Evolutionary conservation across 148 eudicot species (phyloP).

Genomic region (Fagopyrum esculentum): DNA sequence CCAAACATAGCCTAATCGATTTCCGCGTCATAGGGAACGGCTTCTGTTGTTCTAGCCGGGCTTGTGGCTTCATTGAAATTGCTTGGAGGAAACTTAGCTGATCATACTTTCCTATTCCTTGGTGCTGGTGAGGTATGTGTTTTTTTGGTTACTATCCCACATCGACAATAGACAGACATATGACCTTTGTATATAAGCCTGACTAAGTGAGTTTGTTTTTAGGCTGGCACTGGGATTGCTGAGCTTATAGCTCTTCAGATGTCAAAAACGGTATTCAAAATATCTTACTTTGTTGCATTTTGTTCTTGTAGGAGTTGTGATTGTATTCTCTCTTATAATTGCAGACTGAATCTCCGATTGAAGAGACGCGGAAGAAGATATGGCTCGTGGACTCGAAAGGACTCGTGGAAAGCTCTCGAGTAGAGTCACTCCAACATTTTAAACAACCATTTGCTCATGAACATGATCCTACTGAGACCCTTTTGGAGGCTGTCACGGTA

Average conservation of each 20-base stretch:
- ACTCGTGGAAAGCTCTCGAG: conserved; percentile 64
- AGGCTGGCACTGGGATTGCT: conserved; percentile 98
- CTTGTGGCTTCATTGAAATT: conserved; percentile 59
- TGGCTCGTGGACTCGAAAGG: conserved; percentile 99
- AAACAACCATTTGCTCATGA: conserved; percentile 90
- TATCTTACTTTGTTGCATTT: neutral
- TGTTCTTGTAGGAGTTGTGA: neutral
- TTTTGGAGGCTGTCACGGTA: conserved; percentile 77
- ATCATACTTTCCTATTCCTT: conserved; percentile 77
- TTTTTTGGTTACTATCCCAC: too few species aligned
- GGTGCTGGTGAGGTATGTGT: conserved; percentile 59
- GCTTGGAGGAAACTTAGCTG: conserved; percentile 70
- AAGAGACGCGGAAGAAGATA: conserved; percentile 73
- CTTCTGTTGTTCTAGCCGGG: conserved; percentile 88
- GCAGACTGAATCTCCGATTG: conserved; percentile 57
- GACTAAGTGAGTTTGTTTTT: too few species aligned
- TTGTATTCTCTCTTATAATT: neutral
- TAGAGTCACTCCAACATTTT: conserved; percentile 76
- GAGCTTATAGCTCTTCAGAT: conserved; percentile 91
- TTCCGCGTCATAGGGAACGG: conserved; percentile 56
- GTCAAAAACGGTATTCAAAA: conserved; percentile 49
- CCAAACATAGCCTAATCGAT: neutral
- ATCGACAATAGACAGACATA: too few species aligned
- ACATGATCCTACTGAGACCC: conserved; percentile 54
- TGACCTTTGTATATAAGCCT: too few species aligned